These are phyloP conservation scores for Sinapis alba DNA, from an alignment of 441 rosid genomes.

Conservation along the genomic window DNA sequence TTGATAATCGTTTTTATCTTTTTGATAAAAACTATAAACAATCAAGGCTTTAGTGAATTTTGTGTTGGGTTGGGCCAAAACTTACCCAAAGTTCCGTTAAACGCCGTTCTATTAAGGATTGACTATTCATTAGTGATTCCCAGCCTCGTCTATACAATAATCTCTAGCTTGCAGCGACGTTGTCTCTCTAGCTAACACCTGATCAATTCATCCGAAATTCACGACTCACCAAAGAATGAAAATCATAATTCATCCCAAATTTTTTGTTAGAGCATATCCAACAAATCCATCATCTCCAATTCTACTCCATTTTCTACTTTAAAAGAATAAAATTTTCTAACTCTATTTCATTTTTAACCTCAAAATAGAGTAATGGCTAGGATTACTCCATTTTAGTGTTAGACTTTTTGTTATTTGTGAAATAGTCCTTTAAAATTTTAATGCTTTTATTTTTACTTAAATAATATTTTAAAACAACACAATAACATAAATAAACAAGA, in stretches of 20 bases:
- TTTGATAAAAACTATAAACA: not conserved
- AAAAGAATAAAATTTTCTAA: too few species aligned
- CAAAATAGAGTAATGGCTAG: too few species aligned
- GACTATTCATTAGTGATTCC: not conserved
- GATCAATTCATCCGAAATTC: not conserved
- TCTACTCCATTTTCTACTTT: too few species aligned
- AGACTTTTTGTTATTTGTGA: too few species aligned
- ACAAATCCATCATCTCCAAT: too few species aligned
- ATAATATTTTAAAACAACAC: too few species aligned
- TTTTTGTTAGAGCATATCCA: conserved; percentile 23
- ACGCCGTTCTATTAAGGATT: not conserved
- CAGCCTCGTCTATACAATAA: conserved; percentile 13
- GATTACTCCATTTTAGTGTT: too few species aligned
- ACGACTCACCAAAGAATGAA: conserved; percentile 6
- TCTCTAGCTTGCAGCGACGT: not conserved
- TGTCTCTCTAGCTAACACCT: not conserved
- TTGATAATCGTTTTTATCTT: not conserved
- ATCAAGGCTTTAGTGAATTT: not conserved
- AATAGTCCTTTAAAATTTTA: too few species aligned
- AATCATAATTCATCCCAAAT: conserved; percentile 4
- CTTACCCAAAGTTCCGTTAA: too few species aligned
- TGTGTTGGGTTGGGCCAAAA: not conserved
- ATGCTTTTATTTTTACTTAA: too few species aligned
- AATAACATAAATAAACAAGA: too few species aligned
- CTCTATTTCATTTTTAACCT: too few species aligned